Evolutionary conservation across 805 yeast genomes (phyloP).

Genomic region (Wickerhamomyces rabaulensis): DNA sequence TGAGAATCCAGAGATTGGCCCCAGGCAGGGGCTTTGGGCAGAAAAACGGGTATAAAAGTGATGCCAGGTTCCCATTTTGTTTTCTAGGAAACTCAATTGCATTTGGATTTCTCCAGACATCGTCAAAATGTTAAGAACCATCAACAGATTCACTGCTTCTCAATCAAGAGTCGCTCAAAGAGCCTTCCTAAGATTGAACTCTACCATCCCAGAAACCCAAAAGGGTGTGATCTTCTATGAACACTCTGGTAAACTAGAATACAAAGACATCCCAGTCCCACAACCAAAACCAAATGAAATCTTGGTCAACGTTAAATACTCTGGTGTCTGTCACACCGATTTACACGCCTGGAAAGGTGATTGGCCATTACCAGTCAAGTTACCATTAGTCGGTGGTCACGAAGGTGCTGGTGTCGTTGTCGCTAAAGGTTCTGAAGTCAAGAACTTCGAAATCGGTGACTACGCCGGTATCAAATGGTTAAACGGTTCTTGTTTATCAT

Average conservation of each 20-base stretch:
- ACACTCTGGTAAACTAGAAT: conserved; percentile 56
- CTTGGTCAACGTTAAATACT: conserved; percentile 74
- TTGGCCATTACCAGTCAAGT: conserved; percentile 75
- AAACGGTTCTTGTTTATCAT: conserved; percentile 68
- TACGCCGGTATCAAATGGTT: conserved; percentile 83
- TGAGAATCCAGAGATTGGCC: conserved; percentile 1
- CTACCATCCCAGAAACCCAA: conserved; percentile 57
- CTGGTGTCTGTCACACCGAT: conserved; percentile 94
- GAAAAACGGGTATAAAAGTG: background rate
- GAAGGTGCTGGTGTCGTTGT: conserved; percentile 89
- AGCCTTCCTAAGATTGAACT: conserved; percentile 18
- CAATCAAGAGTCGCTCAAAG: conserved; percentile 11
- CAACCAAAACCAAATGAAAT: conserved; percentile 72
- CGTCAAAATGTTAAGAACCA: conserved; percentile 23
- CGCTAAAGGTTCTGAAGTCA: conserved; percentile 65
- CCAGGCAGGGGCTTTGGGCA: background rate
- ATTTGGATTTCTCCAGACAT: too few species aligned
- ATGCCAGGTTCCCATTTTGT: background rate
- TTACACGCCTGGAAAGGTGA: conserved; percentile 94
- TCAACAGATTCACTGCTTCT: conserved; percentile 12
- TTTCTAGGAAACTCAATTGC: background rate
- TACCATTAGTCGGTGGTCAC: conserved; percentile 83
- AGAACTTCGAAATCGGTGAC: conserved; percentile 72
- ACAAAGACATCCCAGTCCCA: conserved; percentile 78
- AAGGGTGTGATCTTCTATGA: conserved; percentile 67